These are phyloP conservation scores for Gossypium rotundifolium DNA, from an alignment of 345 rosid genomes.

Conservation along the genomic window DNA sequence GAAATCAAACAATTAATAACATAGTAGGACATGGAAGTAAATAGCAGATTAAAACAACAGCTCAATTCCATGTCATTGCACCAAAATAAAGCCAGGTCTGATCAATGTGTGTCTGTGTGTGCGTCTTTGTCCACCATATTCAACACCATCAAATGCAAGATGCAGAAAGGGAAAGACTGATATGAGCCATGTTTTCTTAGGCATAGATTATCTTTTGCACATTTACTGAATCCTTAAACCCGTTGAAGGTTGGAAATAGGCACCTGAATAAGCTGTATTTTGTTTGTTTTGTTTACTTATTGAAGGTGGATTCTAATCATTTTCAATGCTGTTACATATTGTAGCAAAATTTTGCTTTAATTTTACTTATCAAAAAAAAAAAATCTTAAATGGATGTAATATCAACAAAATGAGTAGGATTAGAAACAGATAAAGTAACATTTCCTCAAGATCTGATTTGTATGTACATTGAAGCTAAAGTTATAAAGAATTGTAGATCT, in stretches of 20 bases:
- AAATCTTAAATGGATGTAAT: neutral
- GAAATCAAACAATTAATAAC: slow-evolving; percentile 4
- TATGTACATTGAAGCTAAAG: slow-evolving; percentile 14
- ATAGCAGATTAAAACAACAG: neutral
- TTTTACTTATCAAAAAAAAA: no score
- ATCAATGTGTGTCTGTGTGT: neutral
- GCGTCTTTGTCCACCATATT: neutral
- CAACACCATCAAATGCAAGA: neutral
- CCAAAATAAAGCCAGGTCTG: neutral
- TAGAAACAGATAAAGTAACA: neutral
- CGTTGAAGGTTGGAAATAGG: no score
- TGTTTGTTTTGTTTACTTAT: no score
- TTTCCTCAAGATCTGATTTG: slow-evolving; percentile 11
- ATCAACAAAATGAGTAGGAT: neutral
- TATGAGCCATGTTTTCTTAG: neutral
- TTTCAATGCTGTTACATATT: no score
- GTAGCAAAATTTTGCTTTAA: no score
- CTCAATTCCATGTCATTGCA: neutral
- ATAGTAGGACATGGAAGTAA: neutral
- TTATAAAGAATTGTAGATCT: slow-evolving; percentile 19
- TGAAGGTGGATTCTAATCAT: no score
- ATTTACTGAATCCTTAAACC: no score
- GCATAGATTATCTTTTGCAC: no score
- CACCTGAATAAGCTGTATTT: no score
- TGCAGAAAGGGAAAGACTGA: no score